Percentiles rank a stretch among this genome's conserved stretches.
Evolutionary conservation across 2,329 filamentous ascomycete genomes (phyloP).

Genomic region (Arthrobotrys musiformis): DNA sequence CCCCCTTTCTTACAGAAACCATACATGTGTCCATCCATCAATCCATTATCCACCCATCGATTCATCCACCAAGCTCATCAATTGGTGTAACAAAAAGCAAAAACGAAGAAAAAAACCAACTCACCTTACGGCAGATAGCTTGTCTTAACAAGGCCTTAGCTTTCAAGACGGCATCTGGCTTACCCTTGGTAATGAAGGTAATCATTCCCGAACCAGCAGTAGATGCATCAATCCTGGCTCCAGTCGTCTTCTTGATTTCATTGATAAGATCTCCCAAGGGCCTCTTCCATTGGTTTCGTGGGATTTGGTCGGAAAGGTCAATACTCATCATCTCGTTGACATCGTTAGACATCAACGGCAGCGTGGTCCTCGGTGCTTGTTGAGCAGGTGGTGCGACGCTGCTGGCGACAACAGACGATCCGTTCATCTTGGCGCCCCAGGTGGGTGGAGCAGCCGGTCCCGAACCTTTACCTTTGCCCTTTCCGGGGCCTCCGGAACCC

Average conservation of each 20-base stretch:
- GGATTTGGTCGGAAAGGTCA: slow-evolving; percentile 78
- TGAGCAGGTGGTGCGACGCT: slow-evolving; percentile 67
- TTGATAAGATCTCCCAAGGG: slow-evolving; percentile 85
- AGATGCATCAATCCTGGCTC: slow-evolving; percentile 83
- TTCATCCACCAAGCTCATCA: slow-evolving; percentile 52
- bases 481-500: slow-evolving; percentile 66
- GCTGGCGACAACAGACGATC: slow-evolving; percentile 64
- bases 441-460: slow-evolving; percentile 74
- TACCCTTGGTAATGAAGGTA: slow-evolving; percentile 83
- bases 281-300: slow-evolving; percentile 81
- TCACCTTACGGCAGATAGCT: slow-evolving; percentile 85
- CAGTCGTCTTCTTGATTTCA: slow-evolving; percentile 91
- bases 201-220: slow-evolving; percentile 75
- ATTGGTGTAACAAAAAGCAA: background rate
- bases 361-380: slow-evolving; percentile 68
- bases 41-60: background rate
- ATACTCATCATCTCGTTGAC: slow-evolving; percentile 74
- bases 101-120: slow-evolving; percentile 57
- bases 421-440: slow-evolving; percentile 78
- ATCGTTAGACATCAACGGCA: slow-evolving; percentile 59
- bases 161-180: slow-evolving; percentile 76
- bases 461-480: slow-evolving; percentile 63
- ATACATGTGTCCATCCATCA: background rate
- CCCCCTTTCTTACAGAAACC: background rate
- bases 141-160: slow-evolving; percentile 88